phyloP scores from a whole-genome alignment of 2,329 filamentous ascomycete species.

The Cercospora sp. region DNA sequence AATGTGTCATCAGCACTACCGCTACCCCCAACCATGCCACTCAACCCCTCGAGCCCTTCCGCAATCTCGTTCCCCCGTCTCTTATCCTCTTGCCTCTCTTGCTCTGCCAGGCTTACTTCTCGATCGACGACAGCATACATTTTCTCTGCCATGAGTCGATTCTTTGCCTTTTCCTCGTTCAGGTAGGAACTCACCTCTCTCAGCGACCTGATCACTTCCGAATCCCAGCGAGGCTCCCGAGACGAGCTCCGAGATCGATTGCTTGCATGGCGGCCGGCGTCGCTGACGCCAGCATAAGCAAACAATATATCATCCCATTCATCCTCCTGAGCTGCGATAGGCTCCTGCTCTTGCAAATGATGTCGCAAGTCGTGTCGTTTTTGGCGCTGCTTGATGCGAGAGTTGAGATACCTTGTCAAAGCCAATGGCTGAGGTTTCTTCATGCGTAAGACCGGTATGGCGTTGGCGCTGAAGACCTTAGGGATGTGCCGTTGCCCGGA shows the following conservation, averaged over 20 bases:
- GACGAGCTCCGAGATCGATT: background rate
- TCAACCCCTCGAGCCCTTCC: constrained; percentile 5
- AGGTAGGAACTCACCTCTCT: constrained; percentile 16
- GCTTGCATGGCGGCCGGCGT: constrained; percentile 15
- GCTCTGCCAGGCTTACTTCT: constrained; percentile 48
- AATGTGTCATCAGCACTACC: background rate
- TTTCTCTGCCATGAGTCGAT: constrained; percentile 39
- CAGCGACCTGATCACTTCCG: background rate
- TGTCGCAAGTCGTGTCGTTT: constrained; percentile 43
- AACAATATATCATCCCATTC: constrained; percentile 49
- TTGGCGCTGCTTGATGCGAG: constrained; percentile 52
- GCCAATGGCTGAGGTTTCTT: constrained; percentile 63
- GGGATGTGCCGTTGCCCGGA: constrained; percentile 60
- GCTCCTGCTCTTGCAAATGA: constrained; percentile 45
- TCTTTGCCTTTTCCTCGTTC: constrained; percentile 34
- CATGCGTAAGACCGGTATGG: constrained; percentile 65
- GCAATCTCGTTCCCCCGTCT: background rate
- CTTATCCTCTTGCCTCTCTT: constrained; percentile 37
- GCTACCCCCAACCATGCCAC: constrained; percentile 9
- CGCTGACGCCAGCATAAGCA: constrained; percentile 19
- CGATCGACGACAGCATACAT: constrained; percentile 52
- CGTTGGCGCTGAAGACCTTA: constrained; percentile 55
- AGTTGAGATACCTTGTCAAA: constrained; percentile 60
- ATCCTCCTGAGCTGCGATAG: constrained; percentile 48
- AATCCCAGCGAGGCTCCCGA: background rate